A percentile compares a stretch with the other conserved stretches of the same genome.
phyloP scores from a whole-genome alignment of 495 filamentous ascomycete species.

The Penicillium argentinense region DNA sequence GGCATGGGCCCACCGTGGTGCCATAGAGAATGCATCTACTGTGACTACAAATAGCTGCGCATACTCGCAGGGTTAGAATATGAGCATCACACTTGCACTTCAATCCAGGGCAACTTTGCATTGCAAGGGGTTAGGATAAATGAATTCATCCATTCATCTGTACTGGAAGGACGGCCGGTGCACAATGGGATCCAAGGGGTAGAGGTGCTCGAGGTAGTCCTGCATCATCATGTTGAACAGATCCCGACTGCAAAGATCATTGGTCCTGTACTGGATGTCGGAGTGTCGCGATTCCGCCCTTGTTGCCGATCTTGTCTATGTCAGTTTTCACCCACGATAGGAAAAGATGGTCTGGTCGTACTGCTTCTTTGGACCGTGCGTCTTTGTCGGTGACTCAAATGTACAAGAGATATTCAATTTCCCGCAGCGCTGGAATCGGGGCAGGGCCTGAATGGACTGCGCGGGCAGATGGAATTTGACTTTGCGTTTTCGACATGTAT shows the following conservation, averaged over 20 bases:
- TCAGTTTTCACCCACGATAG: not conserved
- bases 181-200: slow-evolving; percentile 24
- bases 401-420: slow-evolving; percentile 20
- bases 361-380: slow-evolving; percentile 20
- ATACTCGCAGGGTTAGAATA: no score
- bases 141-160: no score
- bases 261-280: slow-evolving; percentile 6
- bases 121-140: no score
- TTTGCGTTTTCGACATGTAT: slow-evolving; percentile 21
- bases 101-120: no score
- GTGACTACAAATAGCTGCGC: no score
- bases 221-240: slow-evolving; percentile 19
- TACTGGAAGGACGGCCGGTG: slow-evolving; percentile 23
- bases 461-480: slow-evolving; percentile 15
- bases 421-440: slow-evolving; percentile 15
- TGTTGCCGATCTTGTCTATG: not conserved
- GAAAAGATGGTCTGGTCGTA: slow-evolving; percentile 1
- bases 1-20: no score
- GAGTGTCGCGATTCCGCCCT: not conserved
- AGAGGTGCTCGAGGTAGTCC: slow-evolving; percentile 22
- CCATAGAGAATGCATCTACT: no score
- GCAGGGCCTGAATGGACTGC: not conserved
- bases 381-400: slow-evolving; percentile 18
- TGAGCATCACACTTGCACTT: no score
- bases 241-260: slow-evolving; percentile 18